Evolutionary conservation across 192 early-diverging fungal species (phyloP), one percentile per base, ranked within the genome.

Genomic region (Mortierella claussenii): DNA sequence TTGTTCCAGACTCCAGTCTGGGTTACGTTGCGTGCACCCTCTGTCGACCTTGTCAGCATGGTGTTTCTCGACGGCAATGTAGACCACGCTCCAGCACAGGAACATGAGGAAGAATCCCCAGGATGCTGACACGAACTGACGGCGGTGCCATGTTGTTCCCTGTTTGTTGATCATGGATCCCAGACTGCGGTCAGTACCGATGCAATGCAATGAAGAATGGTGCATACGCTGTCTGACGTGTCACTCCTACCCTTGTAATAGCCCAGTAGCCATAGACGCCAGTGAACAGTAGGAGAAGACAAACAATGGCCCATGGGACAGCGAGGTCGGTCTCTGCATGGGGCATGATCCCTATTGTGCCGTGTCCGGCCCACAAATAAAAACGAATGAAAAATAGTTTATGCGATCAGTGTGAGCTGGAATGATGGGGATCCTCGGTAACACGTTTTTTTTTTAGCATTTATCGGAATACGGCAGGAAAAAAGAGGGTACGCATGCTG

Each of bases 61-160:
- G 37, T 73, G 10, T 3, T 3, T 27, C 48, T 64, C 60, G 11
- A 73, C 69, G 1, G 69, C 69, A 36, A 73, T 73, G 32, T 73
- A 73, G 37, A 73, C 69, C 4, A 73, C n/a, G 8, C 60, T 54
- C 69, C 69, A 73, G 47, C 69, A 73, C 42, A 73, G 55, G 37
- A 64, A 44, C 69, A 73, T 73, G 5, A 73, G 48, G 12, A 73
- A 51, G 61, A 73, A 73, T 10, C 69, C 69, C 69, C 69, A 73
- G 17, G 30, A 65, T 8, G 60, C 69, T 4, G 69, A 73, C 9
- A 73, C 61, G 21, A 64, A 73, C 31, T 73, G 69, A n/a, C 60
- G 69, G 13, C 53, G 61, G 55, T 73, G 69, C 69, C 69, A 73
- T 27, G 54, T 63, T 31, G 20, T 64, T 44, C 69, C 69, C 60